Percentiles rank a stretch among this genome's conserved stretches.
Evolutionary conservation across 495 filamentous ascomycete species (phyloP).

Genomic region (Diplogelasinospora grovesii): DNA sequence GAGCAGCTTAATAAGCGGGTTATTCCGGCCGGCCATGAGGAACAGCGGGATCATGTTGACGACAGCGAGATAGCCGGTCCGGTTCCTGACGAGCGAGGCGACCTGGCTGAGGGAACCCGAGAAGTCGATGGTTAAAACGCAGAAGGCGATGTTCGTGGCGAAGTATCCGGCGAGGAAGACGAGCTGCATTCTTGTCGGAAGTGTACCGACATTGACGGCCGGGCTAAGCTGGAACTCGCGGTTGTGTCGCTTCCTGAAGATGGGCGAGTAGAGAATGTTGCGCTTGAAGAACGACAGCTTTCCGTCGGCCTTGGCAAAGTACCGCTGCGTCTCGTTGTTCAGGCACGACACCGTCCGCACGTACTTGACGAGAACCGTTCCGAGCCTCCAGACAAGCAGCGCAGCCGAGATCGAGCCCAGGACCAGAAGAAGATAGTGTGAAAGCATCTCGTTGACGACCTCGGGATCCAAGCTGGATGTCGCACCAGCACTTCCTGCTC

Average conservation of each 20-base stretch:
- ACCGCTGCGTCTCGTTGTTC: constrained; percentile 56
- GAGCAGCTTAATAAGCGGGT: constrained; percentile 54
- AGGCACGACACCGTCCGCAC: constrained; percentile 68
- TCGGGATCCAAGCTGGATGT: constrained; percentile 14
- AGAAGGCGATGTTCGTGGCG: constrained; percentile 71
- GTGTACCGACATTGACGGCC: constrained; percentile 81
- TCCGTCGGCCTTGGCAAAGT: constrained; percentile 40
- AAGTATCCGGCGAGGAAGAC: constrained; percentile 67
- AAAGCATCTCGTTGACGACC: constrained; percentile 38
- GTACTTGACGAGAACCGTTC: constrained; percentile 55
- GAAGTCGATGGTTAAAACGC: constrained; percentile 64
- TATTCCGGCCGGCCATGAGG: constrained; percentile 51
- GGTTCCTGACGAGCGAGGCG: constrained; percentile 52
- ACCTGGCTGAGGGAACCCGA: constrained; percentile 39
- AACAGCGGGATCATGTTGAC: constrained; percentile 69
- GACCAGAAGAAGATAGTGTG: constrained; percentile 42
- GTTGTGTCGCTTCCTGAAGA: constrained; percentile 80
- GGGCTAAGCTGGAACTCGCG: constrained; percentile 77
- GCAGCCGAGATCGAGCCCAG: constrained; percentile 35
- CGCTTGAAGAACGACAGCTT: constrained; percentile 70
- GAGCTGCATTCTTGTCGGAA: constrained; percentile 81
- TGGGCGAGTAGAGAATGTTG: constrained; percentile 72
- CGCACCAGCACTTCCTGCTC: constrained; percentile 2
- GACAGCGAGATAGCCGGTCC: constrained; percentile 67
- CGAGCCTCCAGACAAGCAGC: constrained; percentile 41